Conservation (phyloP, 371 early-diverging fungal genomes). For the Mucor circinelloides region DNA sequence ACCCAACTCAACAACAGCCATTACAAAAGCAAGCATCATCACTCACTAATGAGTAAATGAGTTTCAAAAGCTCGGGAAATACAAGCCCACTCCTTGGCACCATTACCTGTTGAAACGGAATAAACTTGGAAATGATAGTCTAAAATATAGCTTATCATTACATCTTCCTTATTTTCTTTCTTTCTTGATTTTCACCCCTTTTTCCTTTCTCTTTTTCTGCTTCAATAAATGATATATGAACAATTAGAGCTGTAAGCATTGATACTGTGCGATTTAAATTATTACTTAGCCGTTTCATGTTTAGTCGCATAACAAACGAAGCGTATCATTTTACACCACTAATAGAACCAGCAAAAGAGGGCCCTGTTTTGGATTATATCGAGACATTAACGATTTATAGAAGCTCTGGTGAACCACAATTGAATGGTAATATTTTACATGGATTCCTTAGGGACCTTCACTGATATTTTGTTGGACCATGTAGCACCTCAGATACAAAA, state of each 20-base stretch:
- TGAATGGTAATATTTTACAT: constrained; percentile 32
- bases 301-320: constrained; percentile 36
- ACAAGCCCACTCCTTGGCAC: neutral
- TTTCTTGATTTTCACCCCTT: neutral
- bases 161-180: neutral
- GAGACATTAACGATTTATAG: constrained; percentile 39
- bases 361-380: constrained; percentile 4
- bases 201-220: neutral
- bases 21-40: neutral
- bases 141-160: neutral
- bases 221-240: constrained; percentile 1
- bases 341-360: constrained; percentile 37
- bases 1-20: constrained; percentile 15
- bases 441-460: too few species aligned
- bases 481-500: constrained; percentile 26
- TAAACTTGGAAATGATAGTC: neutral
- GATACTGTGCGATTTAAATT: neutral
- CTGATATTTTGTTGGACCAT: neutral
- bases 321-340: constrained; percentile 43
- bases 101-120: neutral
- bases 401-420: constrained; percentile 35
- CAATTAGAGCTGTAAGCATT: constrained; percentile 8
- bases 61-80: neutral
- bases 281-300: neutral
- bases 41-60: neutral